A percentile compares a stretch with the other conserved stretches of the same genome.
Evolutionary conservation across 2,329 filamentous ascomycete genomes (phyloP).

Genomic region (Pezicula carpinea): DNA sequence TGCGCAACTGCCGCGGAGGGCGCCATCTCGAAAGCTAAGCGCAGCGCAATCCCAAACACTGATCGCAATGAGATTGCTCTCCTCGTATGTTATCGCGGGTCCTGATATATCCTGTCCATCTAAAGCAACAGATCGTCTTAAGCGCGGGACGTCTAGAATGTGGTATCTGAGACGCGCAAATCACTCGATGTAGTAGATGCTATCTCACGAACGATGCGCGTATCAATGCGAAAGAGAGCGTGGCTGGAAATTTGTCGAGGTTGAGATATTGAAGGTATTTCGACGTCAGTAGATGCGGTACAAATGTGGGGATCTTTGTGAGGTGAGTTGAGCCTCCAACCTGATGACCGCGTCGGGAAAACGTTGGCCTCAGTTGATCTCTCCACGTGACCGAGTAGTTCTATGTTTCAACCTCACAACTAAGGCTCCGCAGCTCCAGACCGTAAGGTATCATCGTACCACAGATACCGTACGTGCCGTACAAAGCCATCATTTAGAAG

Average conservation of each 20-base stretch:
- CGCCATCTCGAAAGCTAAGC: conserved; percentile 19
- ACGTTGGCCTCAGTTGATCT: too few relatives aligned
- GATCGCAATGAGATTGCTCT: conserved; percentile 4
- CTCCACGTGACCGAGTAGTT: too few relatives aligned
- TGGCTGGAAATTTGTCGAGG: not conserved
- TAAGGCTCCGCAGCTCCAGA: too few relatives aligned
- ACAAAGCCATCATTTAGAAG: too few relatives aligned
- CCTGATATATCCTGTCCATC: conserved; percentile 14
- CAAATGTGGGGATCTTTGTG: too few relatives aligned
- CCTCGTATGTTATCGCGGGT: conserved; percentile 18
- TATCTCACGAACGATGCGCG: not conserved
- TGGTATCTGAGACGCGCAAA: not conserved
- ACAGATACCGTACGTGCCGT: too few relatives aligned
- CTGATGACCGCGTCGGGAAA: too few relatives aligned
- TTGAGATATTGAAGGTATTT: too few relatives aligned
- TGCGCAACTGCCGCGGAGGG: conserved; percentile 23
- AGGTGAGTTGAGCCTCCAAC: too few relatives aligned
- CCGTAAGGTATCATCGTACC: too few relatives aligned
- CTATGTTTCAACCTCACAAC: too few relatives aligned
- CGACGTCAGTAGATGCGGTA: too few relatives aligned
- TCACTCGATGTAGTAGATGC: not conserved
- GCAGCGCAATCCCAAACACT: conserved; percentile 4
- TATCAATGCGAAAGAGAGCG: not conserved
- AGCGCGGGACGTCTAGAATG: conserved; percentile 1
- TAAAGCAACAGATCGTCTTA: conserved; percentile 8